Evolutionary conservation across 192 early-diverging fungal species (phyloP).

Genomic region (Coemansia sp.): DNA sequence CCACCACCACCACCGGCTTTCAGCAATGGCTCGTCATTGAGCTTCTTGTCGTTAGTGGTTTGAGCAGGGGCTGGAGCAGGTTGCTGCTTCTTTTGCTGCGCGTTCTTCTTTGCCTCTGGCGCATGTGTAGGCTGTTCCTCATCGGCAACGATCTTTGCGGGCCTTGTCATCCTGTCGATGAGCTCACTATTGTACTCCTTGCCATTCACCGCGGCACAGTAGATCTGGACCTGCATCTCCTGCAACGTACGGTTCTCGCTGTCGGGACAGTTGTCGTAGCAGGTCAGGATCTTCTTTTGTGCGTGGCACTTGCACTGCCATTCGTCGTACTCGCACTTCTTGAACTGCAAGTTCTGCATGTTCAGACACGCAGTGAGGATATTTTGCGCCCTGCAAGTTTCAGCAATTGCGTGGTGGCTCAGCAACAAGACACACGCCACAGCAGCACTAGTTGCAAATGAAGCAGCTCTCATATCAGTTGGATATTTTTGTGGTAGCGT

Average conservation of each 20-base stretch:
- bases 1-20: slow-evolving; percentile 9
- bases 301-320: slow-evolving; percentile 55
- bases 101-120: slow-evolving; percentile 1
- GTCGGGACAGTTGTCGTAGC: slow-evolving; percentile 56
- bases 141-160: slow-evolving; percentile 29
- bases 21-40: slow-evolving; percentile 10
- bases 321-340: slow-evolving; percentile 41
- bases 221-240: slow-evolving; percentile 56
- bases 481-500: background rate
- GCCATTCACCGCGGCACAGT: slow-evolving; percentile 40
- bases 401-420: slow-evolving; percentile 1
- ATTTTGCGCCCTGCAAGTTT: slow-evolving; percentile 41
- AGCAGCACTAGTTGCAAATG: slow-evolving; percentile 10
- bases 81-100: background rate
- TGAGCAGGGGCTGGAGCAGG: slow-evolving; percentile 17
- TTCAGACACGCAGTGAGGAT: slow-evolving; percentile 52
- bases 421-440: slow-evolving; percentile 1
- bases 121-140: slow-evolving; percentile 12
- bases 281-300: slow-evolving; percentile 51
- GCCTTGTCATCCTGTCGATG: slow-evolving; percentile 49
- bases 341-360: slow-evolving; percentile 46
- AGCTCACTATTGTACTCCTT: slow-evolving; percentile 41
- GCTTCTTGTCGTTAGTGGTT: background rate
- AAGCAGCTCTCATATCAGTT: background rate
- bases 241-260: slow-evolving; percentile 51